These are phyloP conservation scores for Vachellia collinsii DNA, from an alignment of 306 rosid genomes.

Conservation along the genomic window DNA sequence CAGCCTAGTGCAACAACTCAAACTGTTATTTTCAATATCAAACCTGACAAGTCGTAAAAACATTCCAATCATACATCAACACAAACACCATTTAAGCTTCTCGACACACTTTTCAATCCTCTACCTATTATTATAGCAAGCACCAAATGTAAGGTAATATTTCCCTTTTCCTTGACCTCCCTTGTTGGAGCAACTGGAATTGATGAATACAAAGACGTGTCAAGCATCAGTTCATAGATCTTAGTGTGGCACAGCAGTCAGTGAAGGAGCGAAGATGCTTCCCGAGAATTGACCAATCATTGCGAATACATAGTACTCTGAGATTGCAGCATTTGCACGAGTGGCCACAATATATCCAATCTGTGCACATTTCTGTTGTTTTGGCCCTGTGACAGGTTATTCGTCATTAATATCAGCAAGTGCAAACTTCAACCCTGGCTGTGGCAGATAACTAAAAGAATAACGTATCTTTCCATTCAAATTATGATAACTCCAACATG, in stretches of 20 bases:
- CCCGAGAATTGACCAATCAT: conserved; percentile 38
- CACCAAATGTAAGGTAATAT: not conserved
- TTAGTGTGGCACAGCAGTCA: conserved; percentile 27
- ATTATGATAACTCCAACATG: not conserved
- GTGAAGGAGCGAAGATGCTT: conserved; percentile 34
- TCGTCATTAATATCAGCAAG: not conserved
- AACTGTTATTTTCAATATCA: conserved; percentile 24
- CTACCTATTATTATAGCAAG: conserved; percentile 17
- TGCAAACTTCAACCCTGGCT: not conserved
- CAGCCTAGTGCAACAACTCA: not conserved
- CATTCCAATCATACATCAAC: conserved; percentile 26
- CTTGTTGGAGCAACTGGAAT: not conserved
- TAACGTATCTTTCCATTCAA: not conserved
- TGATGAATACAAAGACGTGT: not conserved
- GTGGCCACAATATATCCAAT: conserved; percentile 92
- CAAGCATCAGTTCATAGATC: conserved; percentile 27
- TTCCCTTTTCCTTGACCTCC: not conserved
- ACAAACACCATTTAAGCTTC: conserved; percentile 30
- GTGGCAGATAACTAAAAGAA: not conserved
- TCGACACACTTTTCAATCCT: conserved; percentile 31
- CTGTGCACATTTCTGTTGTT: conserved; percentile 80
- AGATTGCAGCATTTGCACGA: conserved; percentile 90
- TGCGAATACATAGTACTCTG: conserved; percentile 47
- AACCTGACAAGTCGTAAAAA: conserved; percentile 30
- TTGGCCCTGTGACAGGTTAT: conserved; percentile 65